Evolutionary conservation across 2,329 filamentous ascomycete genomes (phyloP), one percentile per base, ranked within the genome.

Genomic region (Acrocalymma vagum): DNA sequence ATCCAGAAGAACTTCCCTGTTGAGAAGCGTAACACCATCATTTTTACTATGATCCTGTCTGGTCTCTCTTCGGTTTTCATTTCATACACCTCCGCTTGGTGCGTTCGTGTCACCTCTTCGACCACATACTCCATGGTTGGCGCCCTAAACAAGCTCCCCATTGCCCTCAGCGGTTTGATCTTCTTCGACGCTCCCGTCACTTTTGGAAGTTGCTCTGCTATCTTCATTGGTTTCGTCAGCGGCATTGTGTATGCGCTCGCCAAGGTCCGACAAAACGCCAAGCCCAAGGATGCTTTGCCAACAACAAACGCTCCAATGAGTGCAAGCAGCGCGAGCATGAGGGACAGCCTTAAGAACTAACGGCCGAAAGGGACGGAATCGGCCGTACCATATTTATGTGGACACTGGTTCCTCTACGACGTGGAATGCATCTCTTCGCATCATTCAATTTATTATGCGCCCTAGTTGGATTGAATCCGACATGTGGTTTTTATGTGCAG

Each of bases 101-200:
- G 94, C 69, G 95, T 99, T 52, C 92, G 94, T 55, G 89, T 96
- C 53, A 97, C 94, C 6, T 95, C 92, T 0, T 96, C 92, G 13
- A 99, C 94, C 7, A 99, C 94, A 2, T 99, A 97, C 78, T 95
- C 90, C 20, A 97, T 99, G 93, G 94, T 97, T 41, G 94, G 94
- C 49, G 90, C 93, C 13, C 80, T 99, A 63, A 99, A 99, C 82
- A 99, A 99, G 80, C 85, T 99, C 21, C 94, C 94, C 27, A 92
- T 99, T 58, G 94, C 94, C 39, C 72, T 99, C 55, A 93, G 87
- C 51, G 94, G 94, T 18, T 82, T 99, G 26, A 74, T 99, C 61
- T 99, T 99, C 81, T 99, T 99, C 74, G 84, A 94, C 49, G 92
- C 92, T 0, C 92, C 94, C 0, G 88, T 96, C 58, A 97, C 94